Evolutionary conservation across 495 filamentous ascomycete genomes (phyloP).

Genomic region (Barbatosphaeria neglecta): DNA sequence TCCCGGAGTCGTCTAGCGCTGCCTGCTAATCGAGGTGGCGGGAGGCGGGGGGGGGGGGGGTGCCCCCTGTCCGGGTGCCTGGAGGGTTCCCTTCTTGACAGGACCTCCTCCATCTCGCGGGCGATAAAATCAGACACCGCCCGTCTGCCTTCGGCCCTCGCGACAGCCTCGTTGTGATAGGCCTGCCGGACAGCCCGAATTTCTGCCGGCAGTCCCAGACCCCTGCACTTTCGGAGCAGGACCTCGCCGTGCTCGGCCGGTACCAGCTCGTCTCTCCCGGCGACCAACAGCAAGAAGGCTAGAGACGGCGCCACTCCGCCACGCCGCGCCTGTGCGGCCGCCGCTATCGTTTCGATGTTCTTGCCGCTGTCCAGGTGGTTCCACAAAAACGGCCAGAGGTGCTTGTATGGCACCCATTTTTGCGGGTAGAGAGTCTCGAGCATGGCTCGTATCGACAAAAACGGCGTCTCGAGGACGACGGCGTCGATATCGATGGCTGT

Average conservation of each 20-base stretch:
- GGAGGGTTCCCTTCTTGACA: too few species aligned
- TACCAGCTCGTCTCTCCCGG: slow-evolving; percentile 58
- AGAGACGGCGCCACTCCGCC: slow-evolving; percentile 11
- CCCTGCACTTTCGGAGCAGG: slow-evolving; percentile 31
- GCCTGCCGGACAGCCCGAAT: slow-evolving; percentile 24
- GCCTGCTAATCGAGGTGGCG: too few species aligned
- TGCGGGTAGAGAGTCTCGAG: slow-evolving; percentile 65
- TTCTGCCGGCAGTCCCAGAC: slow-evolving; percentile 25
- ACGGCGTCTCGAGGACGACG: slow-evolving; percentile 67
- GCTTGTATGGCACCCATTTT: slow-evolving; percentile 64
- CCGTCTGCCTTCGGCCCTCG: slow-evolving; percentile 27
- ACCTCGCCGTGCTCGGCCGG: slow-evolving; percentile 42
- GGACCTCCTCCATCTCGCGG: slow-evolving; percentile 7
- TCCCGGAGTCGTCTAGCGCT: too few species aligned
- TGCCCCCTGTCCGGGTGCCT: too few species aligned
- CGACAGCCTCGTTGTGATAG: slow-evolving; percentile 35
- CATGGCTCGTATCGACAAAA: slow-evolving; percentile 62
- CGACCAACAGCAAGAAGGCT: slow-evolving; percentile 49
- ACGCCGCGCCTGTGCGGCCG: slow-evolving; percentile 7
- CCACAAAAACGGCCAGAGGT: slow-evolving; percentile 37
- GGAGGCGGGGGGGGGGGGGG: too few species aligned
- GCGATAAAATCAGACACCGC: slow-evolving; percentile 24
- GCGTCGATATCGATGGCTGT: too few species aligned
- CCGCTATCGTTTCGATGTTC: slow-evolving; percentile 25
- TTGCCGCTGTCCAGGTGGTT: slow-evolving; percentile 35